phyloP scores from a whole-genome alignment of 345 rosid species.

The Arabidopsis suecica region DNA sequence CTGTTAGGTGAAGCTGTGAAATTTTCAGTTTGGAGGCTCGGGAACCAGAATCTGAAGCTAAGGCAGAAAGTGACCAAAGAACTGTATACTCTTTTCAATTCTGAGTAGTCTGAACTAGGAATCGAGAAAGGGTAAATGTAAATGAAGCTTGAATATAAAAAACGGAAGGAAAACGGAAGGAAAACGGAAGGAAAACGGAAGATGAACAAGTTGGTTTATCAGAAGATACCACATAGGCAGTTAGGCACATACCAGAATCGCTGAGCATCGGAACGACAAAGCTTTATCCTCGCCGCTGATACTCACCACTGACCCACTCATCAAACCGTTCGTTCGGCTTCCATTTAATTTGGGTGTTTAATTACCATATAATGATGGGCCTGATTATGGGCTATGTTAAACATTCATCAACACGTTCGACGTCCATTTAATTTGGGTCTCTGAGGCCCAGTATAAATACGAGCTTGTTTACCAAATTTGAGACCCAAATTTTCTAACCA shows the following conservation, averaged over 20 bases:
- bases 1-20: background rate
- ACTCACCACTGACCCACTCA: background rate
- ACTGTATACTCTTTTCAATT: background rate
- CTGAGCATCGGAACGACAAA: background rate
- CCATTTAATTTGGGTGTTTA: background rate
- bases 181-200: too few species aligned
- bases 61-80: background rate
- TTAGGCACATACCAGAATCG: background rate
- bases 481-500: background rate
- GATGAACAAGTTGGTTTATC: background rate
- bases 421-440: too few species aligned
- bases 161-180: too few species aligned
- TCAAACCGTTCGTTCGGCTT: background rate
- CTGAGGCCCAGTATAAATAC: conserved; percentile 6
- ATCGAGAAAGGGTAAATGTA: background rate
- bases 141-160: too few species aligned
- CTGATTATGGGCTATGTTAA: background rate
- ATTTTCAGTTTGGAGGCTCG: background rate
- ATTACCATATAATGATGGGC: background rate
- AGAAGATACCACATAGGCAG: background rate
- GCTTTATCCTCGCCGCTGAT: background rate
- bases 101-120: background rate
- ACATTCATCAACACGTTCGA: too few species aligned
- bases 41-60: background rate
- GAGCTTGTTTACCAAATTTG: background rate